Evolutionary conservation across 805 yeast species (phyloP).

Genomic region (Nakazawaea holstii): DNA sequence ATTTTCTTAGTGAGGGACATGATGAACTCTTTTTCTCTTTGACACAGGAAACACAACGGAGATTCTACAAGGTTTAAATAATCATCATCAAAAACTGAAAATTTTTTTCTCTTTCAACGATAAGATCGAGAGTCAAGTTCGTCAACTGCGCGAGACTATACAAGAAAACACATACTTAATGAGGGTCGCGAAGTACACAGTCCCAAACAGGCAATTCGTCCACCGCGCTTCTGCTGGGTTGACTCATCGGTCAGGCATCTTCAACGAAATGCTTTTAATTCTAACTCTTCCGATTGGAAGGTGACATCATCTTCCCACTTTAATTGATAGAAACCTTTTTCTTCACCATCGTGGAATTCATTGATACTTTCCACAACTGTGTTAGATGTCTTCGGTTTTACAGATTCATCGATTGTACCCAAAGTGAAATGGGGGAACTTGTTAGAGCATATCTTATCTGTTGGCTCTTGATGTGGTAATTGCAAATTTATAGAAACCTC

Average conservation of each 20-base stretch:
- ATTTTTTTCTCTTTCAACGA: slow-evolving; percentile 1
- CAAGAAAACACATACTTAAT: not conserved
- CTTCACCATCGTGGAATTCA: slow-evolving; percentile 14
- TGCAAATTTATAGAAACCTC: slow-evolving; percentile 31
- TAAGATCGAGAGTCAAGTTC: not conserved
- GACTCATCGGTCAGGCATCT: slow-evolving; percentile 12
- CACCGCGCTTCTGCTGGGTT: slow-evolving; percentile 7
- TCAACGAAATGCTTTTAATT: slow-evolving; percentile 38
- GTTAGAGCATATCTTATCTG: slow-evolving; percentile 31
- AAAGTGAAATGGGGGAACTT: slow-evolving; percentile 65
- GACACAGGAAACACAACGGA: not conserved
- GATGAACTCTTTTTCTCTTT: not conserved
- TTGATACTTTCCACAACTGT: slow-evolving; percentile 21
- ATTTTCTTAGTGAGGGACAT: not conserved
- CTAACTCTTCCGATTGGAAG: slow-evolving; percentile 24
- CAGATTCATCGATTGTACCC: slow-evolving; percentile 44
- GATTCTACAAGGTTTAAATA: not conserved
- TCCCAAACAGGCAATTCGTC: slow-evolving; percentile 6
- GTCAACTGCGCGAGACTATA: not conserved
- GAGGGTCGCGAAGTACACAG: slow-evolving; percentile 6
- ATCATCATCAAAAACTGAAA: not conserved
- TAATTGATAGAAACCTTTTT: not conserved
- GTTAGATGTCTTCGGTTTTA: slow-evolving; percentile 52
- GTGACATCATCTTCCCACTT: slow-evolving; percentile 1
- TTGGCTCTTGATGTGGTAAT: slow-evolving; percentile 11